Evolutionary conservation across 345 rosid species (phyloP), one percentile per base, ranked within the genome.

Genomic region (Euphorbia peplus): DNA sequence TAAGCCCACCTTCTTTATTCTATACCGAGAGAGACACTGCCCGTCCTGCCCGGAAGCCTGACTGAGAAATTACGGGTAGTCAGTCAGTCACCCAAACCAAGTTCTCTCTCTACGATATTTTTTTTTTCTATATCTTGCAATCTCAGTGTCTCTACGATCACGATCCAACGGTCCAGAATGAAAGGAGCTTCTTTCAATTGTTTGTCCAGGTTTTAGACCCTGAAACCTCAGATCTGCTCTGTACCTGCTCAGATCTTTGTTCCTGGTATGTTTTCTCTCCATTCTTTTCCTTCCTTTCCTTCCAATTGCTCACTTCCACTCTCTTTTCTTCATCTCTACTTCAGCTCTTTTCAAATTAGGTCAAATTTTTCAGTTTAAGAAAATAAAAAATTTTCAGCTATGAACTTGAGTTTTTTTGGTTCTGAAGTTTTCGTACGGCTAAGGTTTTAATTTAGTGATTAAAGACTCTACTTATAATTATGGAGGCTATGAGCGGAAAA

Each of bases 111-210:
- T 54, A 2, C 68, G 69, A 70, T 68, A 65, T 37, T 76, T 46
- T 70, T 73, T 52, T 65, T 70, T 66, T 63, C 83, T 73, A 70
- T 81, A 75, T 79, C 71, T 79, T 74, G 41, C 61, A 29, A 52
- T 57, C 72, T 63, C 80, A 64, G 46, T 46, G 72, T 70, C 79
- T 68, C 76, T 64, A 60, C 68, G 86, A 79, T 85, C 86, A 76
- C 67, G 81, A 86, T 86, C 90, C 72, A 74, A 86, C 90, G 90
- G 88, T 71, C 81, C 79, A 83, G 21, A 75, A 82, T 82, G 84
- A 75, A 73, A 66, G 69, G 57, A 18, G 72, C 73, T 44, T 35
- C 59, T 65, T 22, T 66, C 57, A 68, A 77, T 70, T 67, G 73
- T 70, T 70, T 68, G 65, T 67, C 56, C 68, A 19, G 35, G 70